A percentile compares a stretch with the other conserved stretches of the same genome.
These are phyloP conservation scores for Hypoxylon sp. DNA, from an alignment of 2,329 filamentous ascomycete species.

Conservation along the genomic window DNA sequence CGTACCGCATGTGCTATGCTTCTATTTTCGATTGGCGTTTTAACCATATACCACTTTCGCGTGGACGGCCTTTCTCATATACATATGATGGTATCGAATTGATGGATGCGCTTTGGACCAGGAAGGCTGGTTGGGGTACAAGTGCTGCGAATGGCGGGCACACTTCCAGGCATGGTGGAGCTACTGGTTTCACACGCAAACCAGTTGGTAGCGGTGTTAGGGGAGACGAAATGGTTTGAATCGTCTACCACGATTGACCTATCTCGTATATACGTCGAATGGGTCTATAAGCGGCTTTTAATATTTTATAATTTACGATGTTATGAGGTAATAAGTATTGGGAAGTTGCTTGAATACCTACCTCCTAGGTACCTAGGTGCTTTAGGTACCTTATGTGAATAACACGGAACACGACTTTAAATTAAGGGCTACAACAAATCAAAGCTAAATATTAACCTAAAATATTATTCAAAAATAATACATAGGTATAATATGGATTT, in stretches of 20 bases:
- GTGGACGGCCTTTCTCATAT: conserved; percentile 69
- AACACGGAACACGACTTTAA: not conserved
- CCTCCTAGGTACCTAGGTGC: too few species aligned
- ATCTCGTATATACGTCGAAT: not conserved
- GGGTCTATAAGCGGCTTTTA: conserved; percentile 3
- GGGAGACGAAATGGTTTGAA: conserved; percentile 51
- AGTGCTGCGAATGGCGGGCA: conserved; percentile 53
- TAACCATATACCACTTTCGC: conserved; percentile 75
- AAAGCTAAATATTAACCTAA: too few species aligned
- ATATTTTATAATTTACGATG: not conserved
- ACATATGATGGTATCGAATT: conserved; percentile 62
- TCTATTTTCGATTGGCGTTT: conserved; percentile 77
- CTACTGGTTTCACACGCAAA: conserved; percentile 44
- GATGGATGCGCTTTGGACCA: conserved; percentile 70
- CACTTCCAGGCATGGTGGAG: conserved; percentile 31
- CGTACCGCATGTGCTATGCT: conserved; percentile 78
- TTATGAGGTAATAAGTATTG: not conserved
- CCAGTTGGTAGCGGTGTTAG: conserved; percentile 43
- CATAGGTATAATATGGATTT: too few species aligned
- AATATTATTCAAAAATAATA: too few species aligned
- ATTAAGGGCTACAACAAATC: not conserved
- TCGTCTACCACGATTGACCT: not conserved
- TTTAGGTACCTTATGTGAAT: not conserved
- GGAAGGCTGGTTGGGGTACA: conserved; percentile 72
- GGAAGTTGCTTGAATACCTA: not conserved